A percentile compares a stretch with the other conserved stretches of the same genome.
Evolutionary conservation across 2,329 filamentous ascomycete species (phyloP).

Genomic region (Fusarium poae): DNA sequence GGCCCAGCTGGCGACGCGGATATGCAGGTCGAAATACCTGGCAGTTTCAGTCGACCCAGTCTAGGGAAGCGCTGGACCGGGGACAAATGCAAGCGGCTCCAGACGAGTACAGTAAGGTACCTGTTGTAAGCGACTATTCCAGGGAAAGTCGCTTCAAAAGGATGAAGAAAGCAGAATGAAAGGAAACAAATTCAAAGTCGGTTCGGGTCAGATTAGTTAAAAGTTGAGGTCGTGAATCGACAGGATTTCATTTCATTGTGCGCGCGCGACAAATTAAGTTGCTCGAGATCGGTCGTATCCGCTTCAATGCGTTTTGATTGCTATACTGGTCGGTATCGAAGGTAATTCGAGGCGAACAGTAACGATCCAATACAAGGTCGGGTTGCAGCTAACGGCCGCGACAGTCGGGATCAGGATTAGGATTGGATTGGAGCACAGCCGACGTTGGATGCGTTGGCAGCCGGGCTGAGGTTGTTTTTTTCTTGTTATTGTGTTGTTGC

Average conservation of each 20-base stretch:
- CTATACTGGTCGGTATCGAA: constrained; percentile 31
- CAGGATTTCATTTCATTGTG: constrained; percentile 63
- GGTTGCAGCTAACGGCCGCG: constrained; percentile 45
- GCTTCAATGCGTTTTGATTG: constrained; percentile 40
- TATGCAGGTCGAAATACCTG: constrained; percentile 50
- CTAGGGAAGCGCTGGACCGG: constrained; percentile 42
- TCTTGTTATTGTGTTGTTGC: constrained; percentile 41
- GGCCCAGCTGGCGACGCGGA: constrained; percentile 42
- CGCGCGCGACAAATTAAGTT: constrained; percentile 50
- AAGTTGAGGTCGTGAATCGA: constrained; percentile 47
- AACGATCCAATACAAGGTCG: constrained; percentile 32
- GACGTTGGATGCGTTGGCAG: constrained; percentile 44
- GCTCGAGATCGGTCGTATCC: constrained; percentile 50
- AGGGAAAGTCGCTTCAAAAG: constrained; percentile 36
- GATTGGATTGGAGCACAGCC: constrained; percentile 39
- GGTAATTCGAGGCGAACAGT: constrained; percentile 38
- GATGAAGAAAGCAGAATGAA: constrained; percentile 5
- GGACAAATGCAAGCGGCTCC: constrained; percentile 42
- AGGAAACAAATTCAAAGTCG: background rate
- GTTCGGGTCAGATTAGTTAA: background rate
- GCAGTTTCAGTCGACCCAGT: constrained; percentile 45
- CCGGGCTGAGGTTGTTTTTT: constrained; percentile 36
- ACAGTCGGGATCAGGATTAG: constrained; percentile 17
- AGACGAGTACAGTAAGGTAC: constrained; percentile 19
- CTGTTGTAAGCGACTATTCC: constrained; percentile 31